A percentile compares a stretch with the other conserved stretches of the same genome.
Evolutionary conservation across 371 early-diverging fungal genomes (phyloP).

Genomic region (Funneliformis caledonium): DNA sequence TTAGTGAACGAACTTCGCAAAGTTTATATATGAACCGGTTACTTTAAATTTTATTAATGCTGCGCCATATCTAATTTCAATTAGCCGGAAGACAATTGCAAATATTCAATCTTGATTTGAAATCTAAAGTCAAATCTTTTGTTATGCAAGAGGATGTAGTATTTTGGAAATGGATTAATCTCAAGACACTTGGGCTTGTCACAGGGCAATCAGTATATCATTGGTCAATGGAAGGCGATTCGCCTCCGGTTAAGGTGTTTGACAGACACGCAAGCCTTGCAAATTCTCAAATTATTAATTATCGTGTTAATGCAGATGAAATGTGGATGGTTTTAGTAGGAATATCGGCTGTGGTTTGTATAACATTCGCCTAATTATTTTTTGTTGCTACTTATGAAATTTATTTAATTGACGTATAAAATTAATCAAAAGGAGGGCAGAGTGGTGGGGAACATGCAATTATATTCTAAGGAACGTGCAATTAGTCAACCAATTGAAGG

Average conservation of each 20-base stretch:
- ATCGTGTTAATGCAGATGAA: constrained; percentile 84
- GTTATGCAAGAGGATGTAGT: constrained; percentile 92
- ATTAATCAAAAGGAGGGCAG: constrained; percentile 48
- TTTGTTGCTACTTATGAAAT: neutral
- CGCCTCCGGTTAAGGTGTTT: constrained; percentile 88
- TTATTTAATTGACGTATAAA: neutral
- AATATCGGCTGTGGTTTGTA: constrained; percentile 80
- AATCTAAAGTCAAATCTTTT: constrained; percentile 93
- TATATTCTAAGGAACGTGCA: constrained; percentile 89
- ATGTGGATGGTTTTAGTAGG: constrained; percentile 96
- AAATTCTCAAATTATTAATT: constrained; percentile 95
- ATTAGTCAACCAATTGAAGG: constrained; percentile 97
- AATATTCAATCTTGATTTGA: constrained; percentile 95
- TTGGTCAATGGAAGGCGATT: constrained; percentile 95
- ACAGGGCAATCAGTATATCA: constrained; percentile 90
- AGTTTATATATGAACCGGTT: neutral
- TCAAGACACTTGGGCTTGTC: constrained; percentile 88
- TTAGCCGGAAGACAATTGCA: constrained; percentile 90
- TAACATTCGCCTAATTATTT: neutral
- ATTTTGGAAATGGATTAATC: constrained; percentile 96
- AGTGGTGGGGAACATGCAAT: constrained; percentile 95
- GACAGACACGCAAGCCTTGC: constrained; percentile 85
- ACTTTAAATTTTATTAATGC: neutral
- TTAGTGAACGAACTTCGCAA: constrained; percentile 44
- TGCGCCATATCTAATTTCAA: neutral